Evolutionary conservation across 1,284 basidiomycete genomes (phyloP), one percentile per base, ranked within the genome.

Genomic region (Coniophora puteana): DNA sequence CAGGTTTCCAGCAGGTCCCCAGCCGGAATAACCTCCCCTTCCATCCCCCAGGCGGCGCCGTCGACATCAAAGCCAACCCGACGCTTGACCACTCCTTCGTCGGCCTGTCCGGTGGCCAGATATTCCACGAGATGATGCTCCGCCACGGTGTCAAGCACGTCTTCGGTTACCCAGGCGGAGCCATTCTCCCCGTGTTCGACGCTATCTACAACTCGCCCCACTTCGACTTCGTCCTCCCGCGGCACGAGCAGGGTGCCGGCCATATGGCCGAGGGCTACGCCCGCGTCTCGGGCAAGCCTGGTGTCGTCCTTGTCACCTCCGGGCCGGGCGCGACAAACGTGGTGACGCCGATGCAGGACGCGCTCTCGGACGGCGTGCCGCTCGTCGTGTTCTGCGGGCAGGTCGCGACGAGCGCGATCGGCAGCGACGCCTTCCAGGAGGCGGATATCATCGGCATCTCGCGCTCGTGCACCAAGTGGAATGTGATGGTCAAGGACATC

Each of bases 71-170:
- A 30, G 68, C 73, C 3, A 70, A 69, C 49, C 64, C 69, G 12
- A 71, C 72, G 34, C 65, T 89, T 41, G 86, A 90, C 56, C 75
- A 82, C 48, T 80, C 83, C 3, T 97, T 99, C 58, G 79, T 98
- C 43, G 95, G 95, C 46, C 81, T 95, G 68, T 91, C 92, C 14
- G 95, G 95, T 24, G 95, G 95, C 26, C 80, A 97, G 65, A 97
- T 99, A 60, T 97, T 99, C 71, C 93, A 99, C 65, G 94, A 99
- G 69, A 98, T 99, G 95, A 97, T 99, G 92, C 84, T 94, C 45
- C 78, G 95, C 41, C 95, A 99, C 65, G 80, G 80, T 44, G 94
- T 99, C 57, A 96, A 95, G 67, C 90, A 98, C 60, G 80, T 99
- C 38, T 99, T 99, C 59, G 95, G 95, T 35, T 99, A 99, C 68